These are phyloP conservation scores for Serpula lacrymans DNA, from an alignment of 768 basidiomycete genomes.

Conservation along the genomic window DNA sequence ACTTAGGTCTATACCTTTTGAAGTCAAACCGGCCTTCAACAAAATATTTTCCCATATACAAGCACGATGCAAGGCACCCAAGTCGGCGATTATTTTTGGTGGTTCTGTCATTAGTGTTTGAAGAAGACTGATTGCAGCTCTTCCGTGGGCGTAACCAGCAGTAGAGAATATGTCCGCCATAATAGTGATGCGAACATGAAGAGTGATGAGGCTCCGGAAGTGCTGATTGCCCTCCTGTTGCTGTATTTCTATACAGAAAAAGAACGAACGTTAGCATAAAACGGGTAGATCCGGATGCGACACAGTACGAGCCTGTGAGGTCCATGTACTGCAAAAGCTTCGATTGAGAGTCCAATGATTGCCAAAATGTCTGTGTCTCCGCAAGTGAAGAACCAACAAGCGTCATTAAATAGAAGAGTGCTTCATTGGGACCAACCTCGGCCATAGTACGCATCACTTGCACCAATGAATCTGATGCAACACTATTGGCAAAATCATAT, in stretches of 20 bases:
- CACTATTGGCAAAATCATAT: conserved; percentile 81
- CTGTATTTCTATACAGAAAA: conserved; percentile 37
- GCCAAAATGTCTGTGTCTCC: conserved; percentile 74
- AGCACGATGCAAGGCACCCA: conserved; percentile 79
- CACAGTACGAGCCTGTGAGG: conserved; percentile 36
- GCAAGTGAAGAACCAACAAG: conserved; percentile 68
- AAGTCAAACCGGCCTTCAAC: conserved; percentile 57
- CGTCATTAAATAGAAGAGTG: conserved; percentile 64
- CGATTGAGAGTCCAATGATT: conserved; percentile 45
- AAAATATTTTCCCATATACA: conserved; percentile 86
- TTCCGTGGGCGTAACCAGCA: conserved; percentile 76
- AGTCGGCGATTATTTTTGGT: conserved; percentile 59
- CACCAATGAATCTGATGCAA: conserved; percentile 82
- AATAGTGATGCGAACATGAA: conserved; percentile 77
- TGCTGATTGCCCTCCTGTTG: conserved; percentile 49
- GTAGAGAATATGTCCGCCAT: conserved; percentile 87
- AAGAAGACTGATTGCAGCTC: conserved; percentile 70
- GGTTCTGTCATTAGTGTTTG: conserved; percentile 68
- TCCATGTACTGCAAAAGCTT: conserved; percentile 68
- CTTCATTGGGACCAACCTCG: conserved; percentile 78
- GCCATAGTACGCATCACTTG: conserved; percentile 87
- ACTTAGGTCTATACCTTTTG: conserved; percentile 51
- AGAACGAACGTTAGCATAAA: conserved; percentile 1
- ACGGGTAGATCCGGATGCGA: too few species aligned
- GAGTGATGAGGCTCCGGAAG: conserved; percentile 70